phyloP scores from a whole-genome alignment of 305 asterid genomes.

The Solanum hybrid region DNA sequence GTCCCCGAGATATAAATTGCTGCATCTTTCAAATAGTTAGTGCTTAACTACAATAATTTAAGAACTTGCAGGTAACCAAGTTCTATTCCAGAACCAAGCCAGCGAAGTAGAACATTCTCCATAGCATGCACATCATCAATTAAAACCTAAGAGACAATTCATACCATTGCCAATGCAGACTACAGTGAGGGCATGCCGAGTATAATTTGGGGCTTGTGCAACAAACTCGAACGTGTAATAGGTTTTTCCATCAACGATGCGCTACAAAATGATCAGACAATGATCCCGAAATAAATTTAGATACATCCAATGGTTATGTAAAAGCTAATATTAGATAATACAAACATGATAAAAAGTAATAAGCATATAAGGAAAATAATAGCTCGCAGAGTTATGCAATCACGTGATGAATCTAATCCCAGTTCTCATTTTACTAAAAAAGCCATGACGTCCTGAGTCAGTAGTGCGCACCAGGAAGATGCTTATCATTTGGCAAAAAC shows the following conservation, averaged over 20 bases:
- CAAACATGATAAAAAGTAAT: not conserved
- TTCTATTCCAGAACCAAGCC: not conserved
- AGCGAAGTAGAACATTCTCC: not conserved
- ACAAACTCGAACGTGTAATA: conserved; percentile 68
- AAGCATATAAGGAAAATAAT: not conserved
- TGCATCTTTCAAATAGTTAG: not conserved
- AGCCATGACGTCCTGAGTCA: not conserved
- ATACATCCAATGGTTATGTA: not conserved
- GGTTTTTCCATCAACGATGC: conserved; percentile 60
- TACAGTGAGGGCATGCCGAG: conserved; percentile 78
- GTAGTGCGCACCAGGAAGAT: not conserved
- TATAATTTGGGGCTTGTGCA: conserved; percentile 74
- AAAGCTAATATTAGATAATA: not conserved
- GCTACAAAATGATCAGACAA: conserved; percentile 34
- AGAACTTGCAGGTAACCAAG: not conserved
- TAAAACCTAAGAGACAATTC: not conserved
- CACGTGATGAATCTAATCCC: not conserved
- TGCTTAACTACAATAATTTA: not conserved
- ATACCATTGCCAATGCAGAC: conserved; percentile 76
- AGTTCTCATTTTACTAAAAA: not conserved
- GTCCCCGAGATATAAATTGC: not conserved
- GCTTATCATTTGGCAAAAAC: not conserved
- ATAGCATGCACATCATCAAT: not conserved
- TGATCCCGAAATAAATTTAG: not conserved
- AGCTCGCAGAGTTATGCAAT: not conserved